These are phyloP conservation scores for Pinus tabuliformis DNA, from an alignment of 75 land plant species.

Conservation along the genomic window DNA sequence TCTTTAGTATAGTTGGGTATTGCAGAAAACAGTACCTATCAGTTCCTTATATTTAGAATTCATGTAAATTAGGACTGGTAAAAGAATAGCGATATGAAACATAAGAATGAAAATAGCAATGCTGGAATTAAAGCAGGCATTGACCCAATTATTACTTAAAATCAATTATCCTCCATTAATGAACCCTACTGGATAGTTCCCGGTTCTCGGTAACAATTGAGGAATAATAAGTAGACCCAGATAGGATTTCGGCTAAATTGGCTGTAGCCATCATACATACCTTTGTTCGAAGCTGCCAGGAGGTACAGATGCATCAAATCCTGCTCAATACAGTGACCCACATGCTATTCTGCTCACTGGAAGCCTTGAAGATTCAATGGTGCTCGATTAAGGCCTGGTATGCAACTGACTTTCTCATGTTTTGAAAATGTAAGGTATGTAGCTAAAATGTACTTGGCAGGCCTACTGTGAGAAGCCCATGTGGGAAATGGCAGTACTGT, in stretches of 20 bases:
- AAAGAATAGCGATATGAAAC: neutral
- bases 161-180: neutral
- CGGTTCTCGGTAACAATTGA: neutral
- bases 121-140: neutral
- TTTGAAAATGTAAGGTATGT: neutral
- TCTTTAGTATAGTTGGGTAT: neutral
- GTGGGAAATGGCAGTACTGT: neutral
- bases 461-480: too few species aligned
- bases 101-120: neutral
- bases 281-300: neutral
- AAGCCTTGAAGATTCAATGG: neutral
- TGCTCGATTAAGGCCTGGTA: neutral
- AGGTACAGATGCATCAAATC: neutral
- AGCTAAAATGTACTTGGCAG: neutral
- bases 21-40: too few species aligned
- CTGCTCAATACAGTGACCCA: slow-evolving; percentile 1
- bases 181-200: neutral
- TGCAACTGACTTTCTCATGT: neutral
- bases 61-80: neutral
- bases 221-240: neutral
- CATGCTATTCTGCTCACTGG: slow-evolving; percentile 1
- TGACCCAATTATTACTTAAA: neutral
- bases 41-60: neutral
- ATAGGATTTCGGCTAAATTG: neutral
- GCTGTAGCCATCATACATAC: neutral